A percentile compares a stretch with the other conserved stretches of the same genome.
Evolutionary conservation across 1,284 basidiomycete species (phyloP).

Genomic region (Trametes pubescens): DNA sequence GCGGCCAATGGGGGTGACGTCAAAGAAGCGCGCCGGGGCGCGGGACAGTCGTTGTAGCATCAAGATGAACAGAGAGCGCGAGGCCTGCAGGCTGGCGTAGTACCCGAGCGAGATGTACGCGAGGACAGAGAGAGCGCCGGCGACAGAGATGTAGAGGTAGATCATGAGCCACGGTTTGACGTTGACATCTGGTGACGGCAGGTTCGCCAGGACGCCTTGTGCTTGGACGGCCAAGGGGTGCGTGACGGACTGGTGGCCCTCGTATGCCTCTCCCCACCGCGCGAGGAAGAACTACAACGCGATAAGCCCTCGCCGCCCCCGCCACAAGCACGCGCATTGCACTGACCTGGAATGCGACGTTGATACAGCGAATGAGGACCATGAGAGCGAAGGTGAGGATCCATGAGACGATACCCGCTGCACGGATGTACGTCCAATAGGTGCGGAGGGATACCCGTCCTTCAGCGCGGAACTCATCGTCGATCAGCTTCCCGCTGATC

Average conservation of each 20-base stretch:
- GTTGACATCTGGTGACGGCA: conserved; percentile 65
- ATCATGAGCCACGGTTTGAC: conserved; percentile 73
- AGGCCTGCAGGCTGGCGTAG: conserved; percentile 72
- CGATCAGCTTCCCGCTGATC: conserved; percentile 60
- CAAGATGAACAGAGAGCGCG: conserved; percentile 61
- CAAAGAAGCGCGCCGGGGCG: conserved; percentile 73
- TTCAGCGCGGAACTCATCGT: conserved; percentile 70
- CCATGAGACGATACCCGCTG: conserved; percentile 67
- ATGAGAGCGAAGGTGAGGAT: conserved; percentile 59
- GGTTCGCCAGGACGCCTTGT: conserved; percentile 50
- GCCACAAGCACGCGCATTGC: neutral
- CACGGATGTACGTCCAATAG: conserved; percentile 67
- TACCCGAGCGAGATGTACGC: conserved; percentile 69
- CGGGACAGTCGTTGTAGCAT: conserved; percentile 64
- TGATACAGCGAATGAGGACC: conserved; percentile 62
- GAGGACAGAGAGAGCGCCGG: conserved; percentile 61
- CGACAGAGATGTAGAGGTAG: conserved; percentile 67
- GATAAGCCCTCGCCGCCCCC: neutral
- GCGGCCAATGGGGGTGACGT: conserved; percentile 73
- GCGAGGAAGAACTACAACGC: conserved; percentile 63
- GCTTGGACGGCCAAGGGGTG: conserved; percentile 37
- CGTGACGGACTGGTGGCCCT: conserved; percentile 47
- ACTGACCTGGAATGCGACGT: conserved; percentile 64
- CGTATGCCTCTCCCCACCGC: conserved; percentile 70
- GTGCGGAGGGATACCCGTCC: conserved; percentile 67